Evolutionary conservation across 106 monocot genomes (phyloP).

Genomic region (Xerophyta viscosa): DNA sequence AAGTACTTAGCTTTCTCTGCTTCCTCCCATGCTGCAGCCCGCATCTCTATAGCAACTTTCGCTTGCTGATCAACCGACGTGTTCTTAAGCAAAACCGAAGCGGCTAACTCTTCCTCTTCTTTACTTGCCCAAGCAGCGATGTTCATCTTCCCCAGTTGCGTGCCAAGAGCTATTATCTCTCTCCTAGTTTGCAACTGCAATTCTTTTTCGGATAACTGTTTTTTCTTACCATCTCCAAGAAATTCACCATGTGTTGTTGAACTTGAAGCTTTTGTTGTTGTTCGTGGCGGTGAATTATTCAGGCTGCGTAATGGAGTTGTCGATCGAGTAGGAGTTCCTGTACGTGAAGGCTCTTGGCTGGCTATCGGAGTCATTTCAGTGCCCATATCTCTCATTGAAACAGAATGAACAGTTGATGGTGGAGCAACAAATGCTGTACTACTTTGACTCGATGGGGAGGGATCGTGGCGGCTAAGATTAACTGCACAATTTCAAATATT

Average conservation of each 20-base stretch:
- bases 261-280: constrained; percentile 7
- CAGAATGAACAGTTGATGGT: constrained; percentile 5
- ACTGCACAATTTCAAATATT: neutral
- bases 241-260: neutral
- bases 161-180: constrained; percentile 33
- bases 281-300: constrained; percentile 9
- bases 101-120: neutral
- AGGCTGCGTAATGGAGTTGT: constrained; percentile 15
- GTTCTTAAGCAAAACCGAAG: neutral
- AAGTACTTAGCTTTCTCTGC: constrained; percentile 28
- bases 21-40: constrained; percentile 30
- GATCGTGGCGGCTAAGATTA: neutral
- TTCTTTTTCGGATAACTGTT: constrained; percentile 23
- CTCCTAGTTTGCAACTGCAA: constrained; percentile 18
- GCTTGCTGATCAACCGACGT: neutral
- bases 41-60: constrained; percentile 14
- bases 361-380: constrained; percentile 45
- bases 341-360: constrained; percentile 39
- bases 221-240: neutral
- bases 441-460: neutral
- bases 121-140: constrained; percentile 37
- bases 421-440: neutral
- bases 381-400: constrained; percentile 37
- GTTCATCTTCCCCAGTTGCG: constrained; percentile 32
- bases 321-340: constrained; percentile 23